Percentiles rank a stretch among this genome's conserved stretches.
Conservation (phyloP, 345 rosid genomes). For the Mercurialis annua region DNA sequence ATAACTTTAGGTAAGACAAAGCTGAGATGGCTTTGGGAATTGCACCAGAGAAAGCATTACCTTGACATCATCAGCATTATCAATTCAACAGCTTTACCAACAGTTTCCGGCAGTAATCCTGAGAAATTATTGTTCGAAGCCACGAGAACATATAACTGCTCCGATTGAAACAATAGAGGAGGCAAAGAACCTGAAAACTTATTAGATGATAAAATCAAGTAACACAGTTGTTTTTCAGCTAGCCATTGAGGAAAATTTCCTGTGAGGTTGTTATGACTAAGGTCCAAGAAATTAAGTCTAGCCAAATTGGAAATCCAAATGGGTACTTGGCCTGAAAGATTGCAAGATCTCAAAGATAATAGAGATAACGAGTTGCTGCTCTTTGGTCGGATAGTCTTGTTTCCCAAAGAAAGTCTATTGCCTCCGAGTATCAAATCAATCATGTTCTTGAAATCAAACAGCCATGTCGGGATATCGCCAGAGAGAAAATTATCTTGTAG, state of each 20-base stretch:
- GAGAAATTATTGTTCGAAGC: not conserved
- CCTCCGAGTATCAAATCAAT: not conserved
- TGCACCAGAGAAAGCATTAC: not conserved
- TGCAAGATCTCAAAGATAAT: constrained; percentile 7
- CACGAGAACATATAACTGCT: constrained; percentile 1
- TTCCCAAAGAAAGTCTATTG: constrained; percentile 1
- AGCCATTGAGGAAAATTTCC: constrained; percentile 11
- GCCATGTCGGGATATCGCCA: not conserved
- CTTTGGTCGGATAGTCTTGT: not conserved
- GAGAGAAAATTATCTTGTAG: not conserved
- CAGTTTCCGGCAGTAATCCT: not conserved
- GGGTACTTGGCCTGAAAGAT: constrained; percentile 7
- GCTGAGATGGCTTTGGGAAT: not conserved
- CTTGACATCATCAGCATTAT: not conserved
- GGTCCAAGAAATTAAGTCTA: not conserved
- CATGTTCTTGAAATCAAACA: constrained; percentile 5
- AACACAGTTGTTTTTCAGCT: not conserved
- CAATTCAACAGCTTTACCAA: not conserved
- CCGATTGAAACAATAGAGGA: constrained; percentile 23
- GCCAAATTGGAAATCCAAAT: not conserved
- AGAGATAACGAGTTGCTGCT: not conserved
- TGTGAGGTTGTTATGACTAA: constrained; percentile 2
- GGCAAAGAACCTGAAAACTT: constrained; percentile 22
- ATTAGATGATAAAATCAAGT: not conserved
- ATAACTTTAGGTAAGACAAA: not conserved